Evolutionary conservation across 148 eudicot genomes (phyloP), one percentile per base, ranked within the genome.

Genomic region (Rhododendron vialii): DNA sequence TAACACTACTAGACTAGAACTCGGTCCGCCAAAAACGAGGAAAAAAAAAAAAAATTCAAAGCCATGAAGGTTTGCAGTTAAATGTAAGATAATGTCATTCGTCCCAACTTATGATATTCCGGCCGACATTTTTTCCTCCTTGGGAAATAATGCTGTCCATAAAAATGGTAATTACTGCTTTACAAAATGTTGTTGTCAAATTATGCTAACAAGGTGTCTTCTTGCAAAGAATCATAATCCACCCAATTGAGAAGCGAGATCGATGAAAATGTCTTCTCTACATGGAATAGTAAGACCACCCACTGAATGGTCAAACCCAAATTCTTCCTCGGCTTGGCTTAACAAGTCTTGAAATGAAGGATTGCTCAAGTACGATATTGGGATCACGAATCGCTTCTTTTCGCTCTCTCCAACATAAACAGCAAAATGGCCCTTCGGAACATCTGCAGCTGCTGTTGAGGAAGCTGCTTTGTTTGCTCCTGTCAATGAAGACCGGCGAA

Each of bases 311-410:
- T 74, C n/a, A 74, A 74, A 74, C 24, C 78, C 45, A 17, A 74
- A 35, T 74, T 74, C 47, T 74, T 74, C 78, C 47, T 74, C 78
- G 1, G 78, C 22, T 6, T 33, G n/a, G 13, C 78, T 74, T 74
- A 36, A 74, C 78, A 74, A 36, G 78, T 74, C 78, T 74, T 74
- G 78, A 36, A 74, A 74, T 35, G 78, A 74, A 74, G 78, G 78
- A 35, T 13, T 15, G 24, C 15, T 74, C 45, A 74, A 74, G 78
- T 74, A 74, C 0, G n/a, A 74, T 36, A 74, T 74, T 3, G 47
- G 45, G 36, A 36, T 74, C 71, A 63, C 11, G n/a, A 63, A 63
- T 24, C 30, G 71, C 71, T 73, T 73, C 77, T 73, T 73, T 24
- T 88, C 75, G 0, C 53, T 81, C 47, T 73, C 77, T 33, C 77